Base-by-base conservation (phyloP, 345 rosid species). In the Ceriops tagal region DNA sequence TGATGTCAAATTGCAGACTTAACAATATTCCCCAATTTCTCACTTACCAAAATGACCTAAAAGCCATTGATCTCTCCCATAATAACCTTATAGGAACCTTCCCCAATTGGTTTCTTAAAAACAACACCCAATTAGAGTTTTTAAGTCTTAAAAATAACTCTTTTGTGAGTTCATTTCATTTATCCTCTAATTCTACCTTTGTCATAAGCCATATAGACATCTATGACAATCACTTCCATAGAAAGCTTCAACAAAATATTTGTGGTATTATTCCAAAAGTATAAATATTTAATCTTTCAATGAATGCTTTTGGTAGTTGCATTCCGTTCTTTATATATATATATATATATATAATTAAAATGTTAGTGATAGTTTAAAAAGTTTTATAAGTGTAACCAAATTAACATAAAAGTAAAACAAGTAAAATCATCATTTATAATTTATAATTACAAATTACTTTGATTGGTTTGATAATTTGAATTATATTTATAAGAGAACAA, bases 41-140 rank as follows among this genome's bases (percentile, higher is more conserved):
- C 13, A 18, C 5, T 51, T 58, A 47, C 18, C 58, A 49, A 15
- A 16, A 3, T 30, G 43, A 28, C 1, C 4, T 65, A 0, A 49
- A 39, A 30, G 18, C 30, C 1, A 15, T 51, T 19, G 68, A 51
- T 52, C 57, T 65, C 39, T 65, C 68, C 18, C 34, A 18, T 27
- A 65, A 65, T 24, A 51, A 30, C 7, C 4, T 65, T 4, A 30
- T 24, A 27, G 58, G 43, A 65, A 30, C 19, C 4, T 65, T 65
- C 58, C 68, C 58, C 8, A 47, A 3, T 10, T 65, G 68, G 68
- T 30, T 65, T 28, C 68, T 65, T 4, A 27, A 51, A 30, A 65
- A 65, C 43, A 65, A 65, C 18, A 16, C n/a, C 6, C 8, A 30
- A 5, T 51, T 65, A 24, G 39, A 49, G 5, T 3, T 15, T 8